Evolutionary conservation across 164 flowering plant genomes (phyloP).

Genomic region (Euptelea pleiosperma): DNA sequence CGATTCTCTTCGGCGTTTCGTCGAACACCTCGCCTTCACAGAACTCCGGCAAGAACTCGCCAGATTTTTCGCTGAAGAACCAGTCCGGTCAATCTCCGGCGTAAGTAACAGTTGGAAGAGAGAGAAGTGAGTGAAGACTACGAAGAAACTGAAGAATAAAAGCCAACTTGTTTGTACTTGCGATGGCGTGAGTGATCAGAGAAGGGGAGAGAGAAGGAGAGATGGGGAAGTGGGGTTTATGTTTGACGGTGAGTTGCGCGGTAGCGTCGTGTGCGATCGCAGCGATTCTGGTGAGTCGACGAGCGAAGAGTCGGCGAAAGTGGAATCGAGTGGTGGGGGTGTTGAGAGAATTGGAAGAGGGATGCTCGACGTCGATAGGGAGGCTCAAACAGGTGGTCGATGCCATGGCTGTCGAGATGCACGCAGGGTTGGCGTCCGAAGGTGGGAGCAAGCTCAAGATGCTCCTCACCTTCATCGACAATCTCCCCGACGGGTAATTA

Average conservation of each 20-base stretch:
- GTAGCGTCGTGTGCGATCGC: conserved; percentile 72
- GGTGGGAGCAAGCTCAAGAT: conserved; percentile 92
- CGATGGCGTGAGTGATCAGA: conserved; percentile 16
- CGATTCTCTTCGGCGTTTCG: conserved; percentile 23
- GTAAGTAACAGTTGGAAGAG: not conserved
- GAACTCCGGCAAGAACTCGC: not conserved
- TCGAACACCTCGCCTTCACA: conserved; percentile 23
- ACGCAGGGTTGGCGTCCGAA: conserved; percentile 95
- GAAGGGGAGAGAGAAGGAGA: conserved; percentile 5
- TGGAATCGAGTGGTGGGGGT: conserved; percentile 67
- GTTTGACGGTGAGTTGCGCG: conserved; percentile 58
- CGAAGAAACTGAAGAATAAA: too few species aligned
- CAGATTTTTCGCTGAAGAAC: conserved; percentile 1
- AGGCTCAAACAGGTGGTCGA: conserved; percentile 73
- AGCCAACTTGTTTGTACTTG: not conserved
- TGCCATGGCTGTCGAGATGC: conserved; percentile 98
- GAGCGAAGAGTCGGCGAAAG: conserved; percentile 59
- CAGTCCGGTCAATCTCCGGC: not conserved
- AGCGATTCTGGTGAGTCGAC: conserved; percentile 57
- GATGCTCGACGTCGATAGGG: conserved; percentile 54
- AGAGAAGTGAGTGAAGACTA: not conserved
- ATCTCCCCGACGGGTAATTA: conserved; percentile 74
- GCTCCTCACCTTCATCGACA: conserved; percentile 76
- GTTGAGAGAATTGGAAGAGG: conserved; percentile 66
- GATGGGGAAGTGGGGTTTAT: conserved; percentile 71